Base-by-base conservation (phyloP, 495 filamentous ascomycete species). In the Chaetomium cochliodes region DNA sequence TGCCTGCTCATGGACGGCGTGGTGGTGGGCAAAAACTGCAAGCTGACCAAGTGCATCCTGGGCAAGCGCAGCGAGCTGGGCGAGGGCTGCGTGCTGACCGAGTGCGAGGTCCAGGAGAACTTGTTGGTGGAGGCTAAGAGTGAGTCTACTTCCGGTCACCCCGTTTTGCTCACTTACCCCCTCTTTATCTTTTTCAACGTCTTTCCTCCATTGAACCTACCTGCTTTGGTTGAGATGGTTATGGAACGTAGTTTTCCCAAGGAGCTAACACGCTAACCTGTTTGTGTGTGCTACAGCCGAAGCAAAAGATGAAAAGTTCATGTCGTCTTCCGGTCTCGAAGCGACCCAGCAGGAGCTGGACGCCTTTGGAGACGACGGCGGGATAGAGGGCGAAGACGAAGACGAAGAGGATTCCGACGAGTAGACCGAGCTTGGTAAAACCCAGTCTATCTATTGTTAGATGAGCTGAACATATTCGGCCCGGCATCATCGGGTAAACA, bases 1-100 rank as follows among this genome's bases (percentile, higher is more conserved):
- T 97, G 93, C 74, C 73, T 98, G 33, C 75, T 98, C 37, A 96
- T 98, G 90, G 92, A 97, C 61, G 91, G 91, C 11, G 92, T 88
- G 5, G 86, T 89, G 5, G 85, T 98, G 5, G 92, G 87, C 8
- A 87, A 88, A 69, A 85, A 88, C 23, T 89, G 85, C 66, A 86
- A 87, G 70, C 75, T 98, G 53, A 92, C 87, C 9, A 90, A 90
- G 2, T 96, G 91, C 69, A 86, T 97, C 26, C 71, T 98, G 12
- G 94, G 96, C 0, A 84, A 86, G 57, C 77, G 90, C 54, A 86
- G 84, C 55, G 86, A 86, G 70, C 83, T 98, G 53, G 92, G 92
- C 0, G 87, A 89, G 26, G 88, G 89, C 52, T 89, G 85, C 53
- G 81, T 82, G 20, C 77, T 98, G 60, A 90, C 86, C 60, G 92